These are phyloP conservation scores for Nematodospora valgi DNA, from an alignment of 805 yeast genomes.

Conservation along the genomic window DNA sequence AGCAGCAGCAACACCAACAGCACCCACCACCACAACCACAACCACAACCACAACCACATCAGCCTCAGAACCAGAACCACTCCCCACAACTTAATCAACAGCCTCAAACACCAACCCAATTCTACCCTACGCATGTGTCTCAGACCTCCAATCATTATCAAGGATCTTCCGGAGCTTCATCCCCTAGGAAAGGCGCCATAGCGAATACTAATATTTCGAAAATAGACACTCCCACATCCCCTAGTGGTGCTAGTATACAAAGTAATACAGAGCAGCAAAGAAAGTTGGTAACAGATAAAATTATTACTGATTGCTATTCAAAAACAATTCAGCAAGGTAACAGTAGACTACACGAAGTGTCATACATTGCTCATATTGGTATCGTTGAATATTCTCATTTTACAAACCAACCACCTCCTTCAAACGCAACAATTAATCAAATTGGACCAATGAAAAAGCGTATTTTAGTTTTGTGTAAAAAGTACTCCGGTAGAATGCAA, in stretches of 20 bases:
- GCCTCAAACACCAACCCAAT: too few relatives aligned
- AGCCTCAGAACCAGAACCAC: not conserved
- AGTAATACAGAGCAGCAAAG: constrained; percentile 6
- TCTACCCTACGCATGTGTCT: too few relatives aligned
- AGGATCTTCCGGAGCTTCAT: too few relatives aligned
- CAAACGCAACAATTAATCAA: constrained; percentile 38
- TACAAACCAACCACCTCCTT: constrained; percentile 69
- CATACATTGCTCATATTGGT: constrained; percentile 73
- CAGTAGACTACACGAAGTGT: constrained; percentile 22
- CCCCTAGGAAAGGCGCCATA: not conserved
- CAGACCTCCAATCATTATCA: not conserved
- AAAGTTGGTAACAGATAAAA: constrained; percentile 22
- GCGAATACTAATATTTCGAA: not conserved
- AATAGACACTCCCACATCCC: constrained; percentile 3
- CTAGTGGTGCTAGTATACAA: not conserved
- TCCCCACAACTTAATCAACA: not conserved
- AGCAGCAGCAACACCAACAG: constrained; percentile 1
- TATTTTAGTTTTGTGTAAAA: constrained; percentile 57
- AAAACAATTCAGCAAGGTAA: constrained; percentile 23
- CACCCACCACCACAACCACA: not conserved
- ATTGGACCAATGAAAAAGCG: constrained; percentile 51
- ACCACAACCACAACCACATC: constrained; percentile 1
- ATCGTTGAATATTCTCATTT: constrained; percentile 71
- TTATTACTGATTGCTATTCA: constrained; percentile 37
- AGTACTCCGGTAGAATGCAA: constrained; percentile 63